Evolutionary conservation across 2,329 filamentous ascomycete genomes (phyloP).

Genomic region (Chalara sp.): DNA sequence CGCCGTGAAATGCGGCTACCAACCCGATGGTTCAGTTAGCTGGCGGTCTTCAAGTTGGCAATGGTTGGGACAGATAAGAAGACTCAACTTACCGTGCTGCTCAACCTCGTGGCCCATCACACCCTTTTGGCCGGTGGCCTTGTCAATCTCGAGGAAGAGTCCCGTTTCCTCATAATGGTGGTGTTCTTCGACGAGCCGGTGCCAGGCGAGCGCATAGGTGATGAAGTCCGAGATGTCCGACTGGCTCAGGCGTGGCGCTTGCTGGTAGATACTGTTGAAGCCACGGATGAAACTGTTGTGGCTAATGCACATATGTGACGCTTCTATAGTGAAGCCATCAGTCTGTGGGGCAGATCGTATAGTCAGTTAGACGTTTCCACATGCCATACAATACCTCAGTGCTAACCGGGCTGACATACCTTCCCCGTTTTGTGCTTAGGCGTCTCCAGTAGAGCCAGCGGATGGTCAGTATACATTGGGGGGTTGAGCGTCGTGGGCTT

Average conservation of each 20-base stretch:
- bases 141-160: conserved; percentile 14
- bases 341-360: conserved; percentile 3
- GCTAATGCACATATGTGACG: conserved; percentile 54
- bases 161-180: conserved; percentile 13
- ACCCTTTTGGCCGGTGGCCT: conserved; percentile 7
- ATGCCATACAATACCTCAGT: background rate
- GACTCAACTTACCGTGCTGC: conserved; percentile 11
- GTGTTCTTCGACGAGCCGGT: conserved; percentile 45
- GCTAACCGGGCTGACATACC: background rate
- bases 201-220: conserved; percentile 50
- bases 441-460: conserved; percentile 1
- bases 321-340: conserved; percentile 47
- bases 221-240: conserved; percentile 51
- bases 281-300: conserved; percentile 58
- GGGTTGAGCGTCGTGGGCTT: background rate
- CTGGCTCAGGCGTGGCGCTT: conserved; percentile 44
- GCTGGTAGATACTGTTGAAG: conserved; percentile 57
- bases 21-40: background rate
- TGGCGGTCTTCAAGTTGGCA: background rate
- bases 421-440: conserved; percentile 2
- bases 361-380: background rate
- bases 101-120: conserved; percentile 15
- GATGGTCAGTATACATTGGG: conserved; percentile 1
- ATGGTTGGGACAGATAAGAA: background rate
- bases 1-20: conserved; percentile 12